Base-by-base conservation (phyloP, 768 basidiomycete genomes). In the Leccinum arenicola region DNA sequence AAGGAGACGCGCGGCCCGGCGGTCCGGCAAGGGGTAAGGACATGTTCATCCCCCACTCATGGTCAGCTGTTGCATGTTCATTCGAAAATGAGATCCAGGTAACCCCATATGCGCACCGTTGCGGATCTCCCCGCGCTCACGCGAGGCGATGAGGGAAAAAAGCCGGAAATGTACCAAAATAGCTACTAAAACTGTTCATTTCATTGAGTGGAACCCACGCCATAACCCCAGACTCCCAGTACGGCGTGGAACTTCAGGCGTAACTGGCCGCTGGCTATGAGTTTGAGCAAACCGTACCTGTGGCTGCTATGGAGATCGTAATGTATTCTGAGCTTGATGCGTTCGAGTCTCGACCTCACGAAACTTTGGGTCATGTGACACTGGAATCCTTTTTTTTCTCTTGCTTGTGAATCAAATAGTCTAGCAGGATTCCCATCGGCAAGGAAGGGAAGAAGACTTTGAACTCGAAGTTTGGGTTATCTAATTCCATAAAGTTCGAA, bases 1-100 rank as follows among this genome's bases (percentile, higher is more conserved):
- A 29, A 29, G 19, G 51, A 17, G n/a, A 47, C 15, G 14, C 4
- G 29, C 36, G 60, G 60, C 21, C 60, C 60, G 58, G 23, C 36
- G 56, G 58, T 9, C 56, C 48, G 58, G 10, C 9, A 15, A 27
- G 25, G 43, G n/a, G 43, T 19, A 43, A 43, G 43, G n/a, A 43
- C n/a, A 19, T 43, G 8, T 43, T 43, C n/a, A 4, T 19, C n/a
- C n/a, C n/a, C 43, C 43, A 43, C 43, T 43, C 43, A 10, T 19
- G 43, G 43, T 43, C 43, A 43, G 43, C 9, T 43, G 43, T 19
- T 43, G n/a, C 43, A 19, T 43, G 43, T 43, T 43, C n/a, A 4
- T 40, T 43, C n/a, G n/a, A 43, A 43, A 43, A 11, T 6, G 19
- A 21, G n/a, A 19, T 45, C 19, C 43, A 45, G n/a, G 43, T 45